phyloP scores from a whole-genome alignment of 345 rosid genomes.

The Lumnitzera racemosa region DNA sequence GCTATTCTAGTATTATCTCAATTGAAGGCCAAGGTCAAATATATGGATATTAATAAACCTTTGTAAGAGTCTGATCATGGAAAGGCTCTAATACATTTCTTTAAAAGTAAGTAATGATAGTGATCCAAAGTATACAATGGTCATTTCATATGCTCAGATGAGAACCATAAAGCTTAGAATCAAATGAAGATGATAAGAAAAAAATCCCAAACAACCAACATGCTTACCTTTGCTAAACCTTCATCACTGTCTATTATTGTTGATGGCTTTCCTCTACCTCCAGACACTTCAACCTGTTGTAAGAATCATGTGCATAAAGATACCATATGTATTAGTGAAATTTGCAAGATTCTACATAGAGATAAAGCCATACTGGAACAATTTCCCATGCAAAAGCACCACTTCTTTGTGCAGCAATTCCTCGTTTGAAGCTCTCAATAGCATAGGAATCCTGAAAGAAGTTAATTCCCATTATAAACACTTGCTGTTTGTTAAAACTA shows the following conservation, averaged over 20 bases:
- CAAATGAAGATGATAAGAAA: neutral
- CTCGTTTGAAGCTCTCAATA: slow-evolving; percentile 77
- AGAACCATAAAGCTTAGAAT: no score
- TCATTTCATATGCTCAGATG: no score
- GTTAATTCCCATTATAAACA: neutral
- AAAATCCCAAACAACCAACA: neutral
- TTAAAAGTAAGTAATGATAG: no score
- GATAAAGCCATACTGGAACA: slow-evolving; percentile 42
- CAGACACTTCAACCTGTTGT: slow-evolving; percentile 74
- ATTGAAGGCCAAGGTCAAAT: neutral
- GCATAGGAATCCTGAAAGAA: slow-evolving; percentile 75
- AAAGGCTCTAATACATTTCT: no score
- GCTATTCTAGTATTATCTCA: no score
- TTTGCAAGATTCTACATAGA: neutral
- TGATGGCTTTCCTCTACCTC: slow-evolving; percentile 69
- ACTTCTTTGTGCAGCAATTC: slow-evolving; percentile 60
- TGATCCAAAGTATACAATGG: no score
- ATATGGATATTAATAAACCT: neutral
- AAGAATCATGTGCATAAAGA: slow-evolving; percentile 10
- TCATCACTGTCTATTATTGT: slow-evolving; percentile 69
- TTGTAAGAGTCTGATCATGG: no score
- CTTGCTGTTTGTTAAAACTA: no score
- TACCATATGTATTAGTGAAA: neutral
- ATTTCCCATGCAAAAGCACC: slow-evolving; percentile 84
- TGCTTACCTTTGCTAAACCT: slow-evolving; percentile 67